Conservation (phyloP, 176 grass and related monocot genomes). For the Avena sativa region DNA sequence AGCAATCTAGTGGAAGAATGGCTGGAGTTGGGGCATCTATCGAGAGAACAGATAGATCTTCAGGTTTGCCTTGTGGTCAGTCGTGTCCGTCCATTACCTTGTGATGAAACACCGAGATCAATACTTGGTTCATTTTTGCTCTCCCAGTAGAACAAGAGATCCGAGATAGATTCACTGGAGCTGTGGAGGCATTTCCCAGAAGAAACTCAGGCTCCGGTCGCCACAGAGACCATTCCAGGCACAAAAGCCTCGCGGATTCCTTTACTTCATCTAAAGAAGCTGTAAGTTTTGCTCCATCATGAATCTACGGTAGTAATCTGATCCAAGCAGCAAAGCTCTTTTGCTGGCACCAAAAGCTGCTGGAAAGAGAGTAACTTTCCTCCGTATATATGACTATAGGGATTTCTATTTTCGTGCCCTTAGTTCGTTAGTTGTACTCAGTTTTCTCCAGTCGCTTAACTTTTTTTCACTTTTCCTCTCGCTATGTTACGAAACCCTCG, state of each 20-base stretch:
- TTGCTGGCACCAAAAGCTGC: neutral
- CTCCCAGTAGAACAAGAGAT: conserved; percentile 85
- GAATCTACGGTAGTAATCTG: neutral
- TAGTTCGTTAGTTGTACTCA: too few relatives aligned
- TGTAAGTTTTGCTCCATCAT: conserved; percentile 37
- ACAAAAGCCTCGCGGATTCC: conserved; percentile 75
- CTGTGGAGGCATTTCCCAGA: conserved; percentile 90
- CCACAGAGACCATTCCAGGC: conserved; percentile 60
- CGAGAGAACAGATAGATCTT: conserved; percentile 70
- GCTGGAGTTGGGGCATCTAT: conserved; percentile 60
- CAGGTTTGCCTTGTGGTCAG: conserved; percentile 48
- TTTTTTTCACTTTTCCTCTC: too few relatives aligned
- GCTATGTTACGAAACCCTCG: too few relatives aligned
- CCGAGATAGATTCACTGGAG: conserved; percentile 85
- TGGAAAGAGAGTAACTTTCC: neutral
- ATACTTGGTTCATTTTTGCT: conserved; percentile 24
- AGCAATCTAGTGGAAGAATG: conserved; percentile 67
- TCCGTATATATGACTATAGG: neutral
- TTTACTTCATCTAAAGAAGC: conserved; percentile 67
- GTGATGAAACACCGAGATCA: neutral
- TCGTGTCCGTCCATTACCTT: neutral
- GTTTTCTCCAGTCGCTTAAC: too few relatives aligned
- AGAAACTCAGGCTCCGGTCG: conserved; percentile 67
- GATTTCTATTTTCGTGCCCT: too few relatives aligned
- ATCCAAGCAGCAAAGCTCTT: neutral